Evolutionary conservation across 2,329 filamentous ascomycete species (phyloP).

Genomic region (Ophiostoma sp.): DNA sequence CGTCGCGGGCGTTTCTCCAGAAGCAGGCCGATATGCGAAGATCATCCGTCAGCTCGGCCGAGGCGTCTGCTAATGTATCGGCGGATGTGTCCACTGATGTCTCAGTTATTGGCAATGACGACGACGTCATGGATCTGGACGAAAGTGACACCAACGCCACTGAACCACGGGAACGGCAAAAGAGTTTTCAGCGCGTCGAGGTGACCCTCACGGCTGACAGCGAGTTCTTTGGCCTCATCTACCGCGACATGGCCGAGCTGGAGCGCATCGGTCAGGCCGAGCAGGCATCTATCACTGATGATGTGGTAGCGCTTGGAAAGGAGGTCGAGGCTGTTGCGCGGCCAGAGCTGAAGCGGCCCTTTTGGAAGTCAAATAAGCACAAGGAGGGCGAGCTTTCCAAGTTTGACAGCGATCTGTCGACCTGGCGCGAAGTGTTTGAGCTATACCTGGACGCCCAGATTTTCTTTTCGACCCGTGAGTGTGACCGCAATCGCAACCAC

Average conservation of each 20-base stretch:
- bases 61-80: not conserved
- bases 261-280: constrained; percentile 64
- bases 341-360: constrained; percentile 38
- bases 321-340: constrained; percentile 60
- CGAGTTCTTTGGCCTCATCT: constrained; percentile 73
- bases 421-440: constrained; percentile 77
- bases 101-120: not conserved
- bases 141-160: not conserved
- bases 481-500: constrained; percentile 43
- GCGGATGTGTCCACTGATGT: not conserved
- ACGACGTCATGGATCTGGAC: not conserved
- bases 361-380: not conserved
- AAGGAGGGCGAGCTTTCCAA: constrained; percentile 33
- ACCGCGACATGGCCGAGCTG: constrained; percentile 63
- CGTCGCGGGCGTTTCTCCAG: constrained; percentile 59
- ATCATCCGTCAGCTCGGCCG: not conserved
- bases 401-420: constrained; percentile 55
- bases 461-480: constrained; percentile 75
- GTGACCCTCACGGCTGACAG: constrained; percentile 70
- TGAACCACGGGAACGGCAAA: not conserved
- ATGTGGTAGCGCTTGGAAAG: constrained; percentile 60
- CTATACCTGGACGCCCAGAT: constrained; percentile 73
- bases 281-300: constrained; percentile 54
- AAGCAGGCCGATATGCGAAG: constrained; percentile 43
- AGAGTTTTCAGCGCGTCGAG: constrained; percentile 48